These are phyloP conservation scores for Arthrinium phaeospermum DNA, from an alignment of 2,329 filamentous ascomycete species.

Conservation along the genomic window DNA sequence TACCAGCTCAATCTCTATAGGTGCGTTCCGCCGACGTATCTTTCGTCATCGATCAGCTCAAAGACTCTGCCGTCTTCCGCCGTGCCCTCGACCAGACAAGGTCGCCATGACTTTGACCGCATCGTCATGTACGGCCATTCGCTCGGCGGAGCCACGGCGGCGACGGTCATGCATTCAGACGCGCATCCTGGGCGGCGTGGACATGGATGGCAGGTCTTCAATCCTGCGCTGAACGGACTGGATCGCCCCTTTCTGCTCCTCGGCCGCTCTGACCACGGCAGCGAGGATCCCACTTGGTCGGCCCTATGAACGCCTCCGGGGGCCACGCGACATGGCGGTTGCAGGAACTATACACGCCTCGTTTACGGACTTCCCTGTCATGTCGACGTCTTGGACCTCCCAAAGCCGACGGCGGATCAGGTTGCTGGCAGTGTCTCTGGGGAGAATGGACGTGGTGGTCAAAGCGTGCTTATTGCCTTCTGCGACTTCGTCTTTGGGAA, in stretches of 20 bases:
- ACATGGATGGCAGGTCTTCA: conserved; percentile 27
- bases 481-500: conserved; percentile 8
- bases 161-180: conserved; percentile 17
- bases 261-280: conserved; percentile 36
- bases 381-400: conserved; percentile 12
- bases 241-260: conserved; percentile 39
- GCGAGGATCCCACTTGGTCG: conserved; percentile 41
- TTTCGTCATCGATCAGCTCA: conserved; percentile 25
- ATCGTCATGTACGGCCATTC: conserved; percentile 25
- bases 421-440: conserved; percentile 32
- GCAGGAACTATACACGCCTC: conserved; percentile 37
- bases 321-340: conserved; percentile 33
- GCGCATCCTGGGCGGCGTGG: conserved; percentile 20
- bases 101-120: conserved; percentile 13
- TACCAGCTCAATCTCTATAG: not conserved
- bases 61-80: not conserved
- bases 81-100: not conserved
- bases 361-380: conserved; percentile 36
- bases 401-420: conserved; percentile 21
- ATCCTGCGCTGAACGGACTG: conserved; percentile 37
- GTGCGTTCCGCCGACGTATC: conserved; percentile 23
- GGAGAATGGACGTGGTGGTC: conserved; percentile 44
- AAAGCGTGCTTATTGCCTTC: conserved; percentile 35
- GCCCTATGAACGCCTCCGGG: conserved; percentile 34
- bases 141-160: conserved; percentile 22